A percentile compares a stretch with the other conserved stretches of the same genome.
These are phyloP conservation scores for Saururus chinensis DNA, from an alignment of 164 flowering plant genomes.

Conservation along the genomic window DNA sequence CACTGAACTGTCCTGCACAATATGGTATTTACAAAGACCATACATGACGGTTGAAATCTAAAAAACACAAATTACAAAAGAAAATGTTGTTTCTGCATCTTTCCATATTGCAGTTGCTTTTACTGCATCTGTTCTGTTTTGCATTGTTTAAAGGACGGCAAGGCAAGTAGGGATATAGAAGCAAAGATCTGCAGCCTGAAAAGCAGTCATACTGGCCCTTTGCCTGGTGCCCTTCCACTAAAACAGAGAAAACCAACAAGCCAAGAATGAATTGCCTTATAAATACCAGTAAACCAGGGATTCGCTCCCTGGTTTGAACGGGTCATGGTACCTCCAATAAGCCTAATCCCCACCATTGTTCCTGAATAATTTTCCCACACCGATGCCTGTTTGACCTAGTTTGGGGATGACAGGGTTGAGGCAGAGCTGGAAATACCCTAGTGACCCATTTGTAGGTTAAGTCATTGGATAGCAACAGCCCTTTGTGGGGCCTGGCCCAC, in stretches of 20 bases:
- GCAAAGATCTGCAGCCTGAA: too few species aligned
- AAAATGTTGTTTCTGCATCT: too few species aligned
- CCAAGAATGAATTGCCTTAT: constrained; percentile 30
- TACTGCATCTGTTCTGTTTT: too few species aligned
- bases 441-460: neutral
- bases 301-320: constrained; percentile 12
- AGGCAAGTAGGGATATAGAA: neutral
- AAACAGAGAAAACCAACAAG: constrained; percentile 17
- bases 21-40: too few species aligned
- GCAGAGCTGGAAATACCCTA: constrained; percentile 7
- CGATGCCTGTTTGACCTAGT: too few species aligned
- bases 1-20: too few species aligned
- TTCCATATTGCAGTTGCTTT: too few species aligned
- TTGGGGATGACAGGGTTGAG: neutral
- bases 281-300: constrained; percentile 14
- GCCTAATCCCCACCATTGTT: neutral
- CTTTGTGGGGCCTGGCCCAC: constrained; percentile 37
- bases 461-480: constrained; percentile 50
- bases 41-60: too few species aligned
- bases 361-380: neutral
- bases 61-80: too few species aligned
- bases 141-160: neutral
- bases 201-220: neutral
- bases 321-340: constrained; percentile 7
- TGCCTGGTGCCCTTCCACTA: neutral